Evolutionary conservation across 352 stramenopile species (phyloP).

Genomic region (Phytophthora pseudosyringae): DNA sequence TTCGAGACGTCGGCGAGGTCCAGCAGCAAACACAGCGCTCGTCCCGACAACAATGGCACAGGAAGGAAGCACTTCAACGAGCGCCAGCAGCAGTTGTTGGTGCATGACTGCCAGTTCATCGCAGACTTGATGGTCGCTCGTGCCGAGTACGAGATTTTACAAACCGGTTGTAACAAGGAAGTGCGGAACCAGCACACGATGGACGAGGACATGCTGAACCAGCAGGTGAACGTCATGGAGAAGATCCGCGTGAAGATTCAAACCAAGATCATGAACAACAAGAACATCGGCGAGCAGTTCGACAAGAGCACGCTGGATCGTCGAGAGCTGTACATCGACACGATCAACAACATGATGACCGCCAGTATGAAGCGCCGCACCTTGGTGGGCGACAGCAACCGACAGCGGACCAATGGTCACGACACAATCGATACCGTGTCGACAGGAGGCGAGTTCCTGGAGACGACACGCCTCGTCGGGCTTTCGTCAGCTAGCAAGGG

Average conservation of each 20-base stretch:
- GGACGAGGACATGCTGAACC: slow-evolving; percentile 73
- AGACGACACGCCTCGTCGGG: slow-evolving; percentile 53
- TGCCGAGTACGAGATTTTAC: slow-evolving; percentile 79
- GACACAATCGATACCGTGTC: slow-evolving; percentile 33
- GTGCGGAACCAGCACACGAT: slow-evolving; percentile 48
- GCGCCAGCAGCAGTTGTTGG: slow-evolving; percentile 77
- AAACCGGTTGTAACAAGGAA: slow-evolving; percentile 73
- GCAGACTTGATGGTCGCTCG: slow-evolving; percentile 77
- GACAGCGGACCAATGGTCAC: slow-evolving; percentile 28
- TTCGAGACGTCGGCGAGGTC: slow-evolving; percentile 84
- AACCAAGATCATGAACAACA: slow-evolving; percentile 92
- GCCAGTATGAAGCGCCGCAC: slow-evolving; percentile 81
- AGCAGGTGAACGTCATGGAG: slow-evolving; percentile 65
- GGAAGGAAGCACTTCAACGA: slow-evolving; percentile 82
- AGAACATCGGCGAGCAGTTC: slow-evolving; percentile 90
- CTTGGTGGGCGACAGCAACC: slow-evolving; percentile 28
- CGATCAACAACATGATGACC: slow-evolving; percentile 76
- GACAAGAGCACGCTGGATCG: slow-evolving; percentile 81
- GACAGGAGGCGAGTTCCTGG: slow-evolving; percentile 44
- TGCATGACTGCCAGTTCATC: slow-evolving; percentile 85
- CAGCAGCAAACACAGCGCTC: slow-evolving; percentile 50
- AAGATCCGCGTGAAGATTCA: slow-evolving; percentile 80
- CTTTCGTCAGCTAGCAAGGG: slow-evolving; percentile 23
- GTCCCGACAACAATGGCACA: slow-evolving; percentile 50
- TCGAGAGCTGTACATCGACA: slow-evolving; percentile 83